Evolutionary conservation across 108 stramenopile species (phyloP).

Genomic region (Cyclotella distinguenda): DNA sequence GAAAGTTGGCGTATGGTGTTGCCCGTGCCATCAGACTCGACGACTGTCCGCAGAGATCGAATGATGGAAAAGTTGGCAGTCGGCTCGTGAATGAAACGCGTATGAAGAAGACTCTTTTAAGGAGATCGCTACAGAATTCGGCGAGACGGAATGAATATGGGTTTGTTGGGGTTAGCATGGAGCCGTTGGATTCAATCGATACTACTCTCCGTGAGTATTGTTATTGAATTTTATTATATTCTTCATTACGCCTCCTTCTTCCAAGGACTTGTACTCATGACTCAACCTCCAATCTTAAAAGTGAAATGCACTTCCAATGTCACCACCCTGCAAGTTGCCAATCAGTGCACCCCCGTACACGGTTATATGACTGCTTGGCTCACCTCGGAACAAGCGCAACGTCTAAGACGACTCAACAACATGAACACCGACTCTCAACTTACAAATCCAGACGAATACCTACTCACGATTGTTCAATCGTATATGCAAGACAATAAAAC

Average conservation of each 20-base stretch:
- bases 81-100: neutral
- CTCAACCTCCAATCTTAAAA: neutral
- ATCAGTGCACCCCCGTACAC: slow-evolving; percentile 6
- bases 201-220: slow-evolving; percentile 10
- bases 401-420: slow-evolving; percentile 1
- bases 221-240: neutral
- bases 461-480: neutral
- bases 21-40: slow-evolving; percentile 10
- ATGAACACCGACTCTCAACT: neutral
- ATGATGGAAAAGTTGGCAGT: no score
- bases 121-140: neutral
- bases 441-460: neutral
- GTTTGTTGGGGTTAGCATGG: slow-evolving; percentile 11
- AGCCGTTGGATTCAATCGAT: slow-evolving; percentile 16
- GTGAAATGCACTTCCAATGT: slow-evolving; percentile 5
- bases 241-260: neutral
- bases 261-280: neutral
- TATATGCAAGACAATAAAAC: slow-evolving; percentile 22
- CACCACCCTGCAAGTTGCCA: neutral
- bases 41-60: slow-evolving; percentile 2
- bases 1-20: slow-evolving; percentile 9
- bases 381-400: neutral
- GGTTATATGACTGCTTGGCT: slow-evolving; percentile 23
- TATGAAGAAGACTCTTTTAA: neutral
- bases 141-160: neutral